Base-by-base conservation (phyloP, 129 eudicot species). In the Glebionis coronaria region DNA sequence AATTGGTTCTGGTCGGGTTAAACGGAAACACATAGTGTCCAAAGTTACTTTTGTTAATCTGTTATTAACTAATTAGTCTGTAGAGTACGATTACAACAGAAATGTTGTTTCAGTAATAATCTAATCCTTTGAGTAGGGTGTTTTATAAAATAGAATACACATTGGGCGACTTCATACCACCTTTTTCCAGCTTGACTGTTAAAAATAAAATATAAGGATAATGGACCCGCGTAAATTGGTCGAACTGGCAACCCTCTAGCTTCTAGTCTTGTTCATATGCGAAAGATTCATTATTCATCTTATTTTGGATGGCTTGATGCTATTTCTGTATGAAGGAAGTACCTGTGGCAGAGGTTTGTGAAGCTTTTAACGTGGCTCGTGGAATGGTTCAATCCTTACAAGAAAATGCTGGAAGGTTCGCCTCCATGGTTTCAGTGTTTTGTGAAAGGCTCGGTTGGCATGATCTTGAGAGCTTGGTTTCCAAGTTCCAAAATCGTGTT, bases 381-480 rank as follows among this genome's bases (percentile, higher is more conserved):
- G 98, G 98, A 57, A 86, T 93, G 98, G 97, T 93, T 76, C 98
- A 93, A 73, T 85, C 97, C 21, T 84, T 93, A 59, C 98, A 93
- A 83, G 98, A 93, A 82, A 93, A 93, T 79, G 97, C 97, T 52
- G 98, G 98, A 79, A 79, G 98, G 74, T 93, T 93, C 73, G 98
- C 98, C 14, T 88, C 97, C 25, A 93, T 93, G 98, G 98, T 93
- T 75, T 81, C 97, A 12, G 96, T 89, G 14, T 93, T 93, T 84
- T 93, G 98, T 79, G 98, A 93, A 82, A 84, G 98, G 79, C 91
- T 93, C 70, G 95, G 97, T 75, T 93, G 98, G 98, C 95, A 88
- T 77, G 98, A 93, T 77, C 87, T 93, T 25, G 98, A 93, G 63
- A 80, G 84, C 73, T 77, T 93, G 80, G 88, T 93, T 61, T 73